Percentiles rank a stretch among this genome's conserved stretches.
Conservation (phyloP, 2,329 filamentous ascomycete species). For the Atkinsonella hypoxylon region DNA sequence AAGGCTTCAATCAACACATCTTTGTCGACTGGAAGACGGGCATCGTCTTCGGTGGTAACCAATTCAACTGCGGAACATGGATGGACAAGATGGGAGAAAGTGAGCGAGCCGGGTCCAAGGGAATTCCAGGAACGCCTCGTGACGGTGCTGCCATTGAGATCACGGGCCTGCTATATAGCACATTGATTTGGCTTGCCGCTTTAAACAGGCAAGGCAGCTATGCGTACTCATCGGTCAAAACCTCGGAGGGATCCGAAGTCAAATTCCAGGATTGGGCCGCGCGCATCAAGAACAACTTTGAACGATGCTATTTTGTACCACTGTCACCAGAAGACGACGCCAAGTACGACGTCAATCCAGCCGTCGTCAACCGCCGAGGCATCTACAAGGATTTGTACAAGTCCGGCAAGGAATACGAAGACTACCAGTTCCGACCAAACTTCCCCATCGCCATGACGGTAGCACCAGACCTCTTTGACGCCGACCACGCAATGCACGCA, state of each 20-base stretch:
- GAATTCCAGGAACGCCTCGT: conserved; percentile 87
- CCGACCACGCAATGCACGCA: conserved; percentile 64
- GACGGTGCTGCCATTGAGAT: conserved; percentile 95
- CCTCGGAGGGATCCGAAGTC: conserved; percentile 46
- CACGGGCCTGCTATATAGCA: conserved; percentile 84
- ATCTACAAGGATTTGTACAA: conserved; percentile 97
- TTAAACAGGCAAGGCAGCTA: conserved; percentile 60
- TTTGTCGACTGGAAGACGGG: conserved; percentile 83
- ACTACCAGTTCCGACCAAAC: conserved; percentile 92
- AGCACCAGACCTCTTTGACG: conserved; percentile 76
- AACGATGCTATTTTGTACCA: conserved; percentile 84
- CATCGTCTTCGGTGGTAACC: conserved; percentile 87
- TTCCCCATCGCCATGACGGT: conserved; percentile 94
- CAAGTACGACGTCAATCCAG: conserved; percentile 68
- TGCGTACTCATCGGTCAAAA: conserved; percentile 60
- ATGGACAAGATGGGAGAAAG: conserved; percentile 99
- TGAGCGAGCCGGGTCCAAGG: conserved; percentile 79
- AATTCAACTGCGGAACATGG: conserved; percentile 95
- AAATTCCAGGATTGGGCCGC: conserved; percentile 68
- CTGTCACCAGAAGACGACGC: conserved; percentile 54
- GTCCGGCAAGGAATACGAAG: conserved; percentile 90
- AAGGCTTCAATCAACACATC: conserved; percentile 87
- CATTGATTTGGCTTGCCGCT: conserved; percentile 64
- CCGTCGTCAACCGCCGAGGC: conserved; percentile 75
- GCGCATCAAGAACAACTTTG: conserved; percentile 75